These are phyloP conservation scores for Boletus pseudopeckii DNA, from an alignment of 768 basidiomycete species.

Conservation along the genomic window DNA sequence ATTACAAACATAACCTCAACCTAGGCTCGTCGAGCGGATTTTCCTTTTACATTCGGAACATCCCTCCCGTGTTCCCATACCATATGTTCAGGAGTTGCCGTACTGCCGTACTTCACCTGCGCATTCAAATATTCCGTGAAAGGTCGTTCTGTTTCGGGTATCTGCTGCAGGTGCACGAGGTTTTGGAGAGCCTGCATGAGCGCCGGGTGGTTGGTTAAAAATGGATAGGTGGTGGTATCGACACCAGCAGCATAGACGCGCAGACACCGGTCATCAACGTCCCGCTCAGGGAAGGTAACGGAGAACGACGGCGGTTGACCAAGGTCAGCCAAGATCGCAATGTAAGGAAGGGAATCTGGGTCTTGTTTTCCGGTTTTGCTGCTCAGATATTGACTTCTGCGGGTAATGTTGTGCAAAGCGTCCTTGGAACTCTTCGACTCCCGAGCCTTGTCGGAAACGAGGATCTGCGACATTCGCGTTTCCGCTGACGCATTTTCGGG, in stretches of 20 bases:
- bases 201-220: neutral
- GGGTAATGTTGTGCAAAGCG: neutral
- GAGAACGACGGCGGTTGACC: too few relatives aligned
- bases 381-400: neutral
- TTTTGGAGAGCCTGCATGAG: neutral
- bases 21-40: neutral
- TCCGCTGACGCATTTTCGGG: too few relatives aligned
- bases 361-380: too few relatives aligned
- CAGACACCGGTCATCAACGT: constrained; percentile 4
- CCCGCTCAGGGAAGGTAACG: neutral
- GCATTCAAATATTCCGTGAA: neutral
- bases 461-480: constrained; percentile 18
- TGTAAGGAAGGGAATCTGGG: too few relatives aligned
- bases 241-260: constrained; percentile 10
- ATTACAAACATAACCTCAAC: too few relatives aligned
- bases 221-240: constrained; percentile 5
- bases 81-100: neutral
- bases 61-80: neutral
- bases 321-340: too few relatives aligned
- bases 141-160: neutral
- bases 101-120: neutral
- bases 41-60: neutral
- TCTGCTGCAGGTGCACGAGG: neutral
- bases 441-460: constrained; percentile 18
- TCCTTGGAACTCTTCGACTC: neutral